Evolutionary conservation across 2,329 filamentous ascomycete species (phyloP).

Genomic region (Zymoseptoria crescenta): DNA sequence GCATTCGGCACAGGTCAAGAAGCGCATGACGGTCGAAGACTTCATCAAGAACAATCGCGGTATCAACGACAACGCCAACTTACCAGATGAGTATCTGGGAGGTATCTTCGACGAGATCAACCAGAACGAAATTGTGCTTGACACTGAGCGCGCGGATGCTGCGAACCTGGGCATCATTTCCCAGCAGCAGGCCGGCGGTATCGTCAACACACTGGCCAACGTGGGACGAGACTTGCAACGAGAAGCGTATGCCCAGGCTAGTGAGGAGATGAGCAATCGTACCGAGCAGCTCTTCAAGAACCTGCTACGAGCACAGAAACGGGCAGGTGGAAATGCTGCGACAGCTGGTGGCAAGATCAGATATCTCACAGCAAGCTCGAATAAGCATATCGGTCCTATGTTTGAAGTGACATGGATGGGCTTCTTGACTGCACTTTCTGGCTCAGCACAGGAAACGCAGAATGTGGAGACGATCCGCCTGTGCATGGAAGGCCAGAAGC

Average conservation of each 20-base stretch:
- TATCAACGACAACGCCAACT: constrained; percentile 91
- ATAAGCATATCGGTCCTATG: constrained; percentile 94
- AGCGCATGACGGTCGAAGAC: constrained; percentile 89
- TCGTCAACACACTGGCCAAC: constrained; percentile 65
- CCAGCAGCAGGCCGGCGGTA: constrained; percentile 39
- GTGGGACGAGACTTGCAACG: constrained; percentile 85
- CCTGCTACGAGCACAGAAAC: constrained; percentile 79
- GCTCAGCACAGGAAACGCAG: constrained; percentile 85
- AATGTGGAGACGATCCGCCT: constrained; percentile 87
- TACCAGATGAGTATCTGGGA: constrained; percentile 85
- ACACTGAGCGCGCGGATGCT: constrained; percentile 83
- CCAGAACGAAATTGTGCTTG: constrained; percentile 85
- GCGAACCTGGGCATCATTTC: constrained; percentile 63
- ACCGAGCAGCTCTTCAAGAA: constrained; percentile 87
- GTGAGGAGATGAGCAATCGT: constrained; percentile 81
- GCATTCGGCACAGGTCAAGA: constrained; percentile 80
- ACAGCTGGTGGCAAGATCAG: constrained; percentile 47
- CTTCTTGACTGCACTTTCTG: constrained; percentile 88
- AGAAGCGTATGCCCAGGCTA: constrained; percentile 90
- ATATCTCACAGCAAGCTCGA: constrained; percentile 89
- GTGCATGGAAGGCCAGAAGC: constrained; percentile 90
- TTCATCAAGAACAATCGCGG: constrained; percentile 99
- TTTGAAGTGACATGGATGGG: constrained; percentile 99
- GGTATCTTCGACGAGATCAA: constrained; percentile 89
- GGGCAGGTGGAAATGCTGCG: constrained; percentile 49